Percentiles rank a stretch among this genome's conserved stretches.
Conservation (phyloP, 805 yeast genomes). For the Wickerhamomyces bovis region DNA sequence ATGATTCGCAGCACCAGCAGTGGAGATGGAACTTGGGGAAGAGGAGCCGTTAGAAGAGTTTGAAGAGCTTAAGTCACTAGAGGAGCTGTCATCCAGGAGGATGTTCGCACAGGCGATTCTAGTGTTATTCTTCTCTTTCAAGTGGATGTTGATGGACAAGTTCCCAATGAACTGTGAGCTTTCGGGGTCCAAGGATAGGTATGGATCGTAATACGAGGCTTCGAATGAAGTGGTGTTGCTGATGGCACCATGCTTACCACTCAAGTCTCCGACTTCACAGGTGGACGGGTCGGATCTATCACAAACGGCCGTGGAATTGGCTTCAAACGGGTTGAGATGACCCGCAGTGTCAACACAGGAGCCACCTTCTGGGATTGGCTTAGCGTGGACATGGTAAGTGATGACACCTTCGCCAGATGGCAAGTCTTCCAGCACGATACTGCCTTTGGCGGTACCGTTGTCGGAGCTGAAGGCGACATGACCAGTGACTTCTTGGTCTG, state of each 20-base stretch:
- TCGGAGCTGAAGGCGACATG: constrained; percentile 3
- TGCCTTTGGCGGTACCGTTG: constrained; percentile 49
- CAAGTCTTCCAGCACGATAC: constrained; percentile 55
- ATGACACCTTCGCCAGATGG: constrained; percentile 64
- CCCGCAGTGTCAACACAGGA: constrained; percentile 45
- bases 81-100: background rate
- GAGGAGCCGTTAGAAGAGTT: background rate
- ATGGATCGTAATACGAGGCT: background rate
- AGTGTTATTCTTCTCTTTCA: background rate
- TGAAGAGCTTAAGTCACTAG: background rate
- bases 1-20: background rate
- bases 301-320: constrained; percentile 40
- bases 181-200: background rate
- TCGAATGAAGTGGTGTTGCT: background rate
- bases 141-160: background rate
- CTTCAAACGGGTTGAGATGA: constrained; percentile 51
- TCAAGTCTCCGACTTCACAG: constrained; percentile 64
- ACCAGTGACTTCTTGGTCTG: background rate
- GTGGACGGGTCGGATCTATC: constrained; percentile 39
- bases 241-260: constrained; percentile 58
- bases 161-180: background rate
- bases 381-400: constrained; percentile 54
- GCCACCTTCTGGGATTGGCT: constrained; percentile 39
- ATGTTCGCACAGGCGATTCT: background rate
- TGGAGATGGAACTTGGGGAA: background rate